A percentile compares a stretch with the other conserved stretches of the same genome.
Conservation (phyloP, 768 basidiomycete genomes). For the Russula lepida region DNA sequence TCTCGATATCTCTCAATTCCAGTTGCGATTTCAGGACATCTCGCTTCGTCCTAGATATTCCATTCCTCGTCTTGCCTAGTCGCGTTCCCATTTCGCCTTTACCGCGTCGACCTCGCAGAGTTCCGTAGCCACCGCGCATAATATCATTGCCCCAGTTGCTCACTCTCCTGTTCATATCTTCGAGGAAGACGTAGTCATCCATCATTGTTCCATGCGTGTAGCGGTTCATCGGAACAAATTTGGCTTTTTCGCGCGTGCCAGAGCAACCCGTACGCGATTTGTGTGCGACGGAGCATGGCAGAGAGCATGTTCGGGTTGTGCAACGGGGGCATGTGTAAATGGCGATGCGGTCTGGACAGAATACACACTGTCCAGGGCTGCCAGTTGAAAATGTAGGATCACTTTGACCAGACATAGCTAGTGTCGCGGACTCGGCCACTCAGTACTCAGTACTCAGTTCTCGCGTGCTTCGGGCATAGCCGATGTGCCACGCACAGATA, state of each 20-base stretch:
- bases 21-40: slow-evolving; percentile 64
- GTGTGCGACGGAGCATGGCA: slow-evolving; percentile 59
- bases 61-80: slow-evolving; percentile 25
- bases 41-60: slow-evolving; percentile 43
- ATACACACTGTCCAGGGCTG: slow-evolving; percentile 6
- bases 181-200: slow-evolving; percentile 82
- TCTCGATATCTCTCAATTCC: slow-evolving; percentile 55
- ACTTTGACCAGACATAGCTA: neutral
- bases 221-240: slow-evolving; percentile 72
- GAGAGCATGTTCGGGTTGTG: slow-evolving; percentile 60
- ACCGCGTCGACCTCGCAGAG: slow-evolving; percentile 25
- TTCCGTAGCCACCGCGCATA: slow-evolving; percentile 47
- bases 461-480: neutral
- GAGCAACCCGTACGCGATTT: slow-evolving; percentile 54
- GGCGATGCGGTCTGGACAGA: slow-evolving; percentile 24
- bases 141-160: slow-evolving; percentile 67
- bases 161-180: slow-evolving; percentile 72
- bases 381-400: neutral
- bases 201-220: slow-evolving; percentile 85
- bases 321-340: slow-evolving; percentile 82
- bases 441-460: neutral
- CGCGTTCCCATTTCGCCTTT: slow-evolving; percentile 29
- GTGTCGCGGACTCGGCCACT: neutral
- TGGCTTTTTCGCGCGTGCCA: slow-evolving; percentile 63
- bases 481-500: neutral